A percentile compares a stretch with the other conserved stretches of the same genome.
phyloP scores from a whole-genome alignment of 1,284 basidiomycete genomes.

The Naganishia sp. region DNA sequence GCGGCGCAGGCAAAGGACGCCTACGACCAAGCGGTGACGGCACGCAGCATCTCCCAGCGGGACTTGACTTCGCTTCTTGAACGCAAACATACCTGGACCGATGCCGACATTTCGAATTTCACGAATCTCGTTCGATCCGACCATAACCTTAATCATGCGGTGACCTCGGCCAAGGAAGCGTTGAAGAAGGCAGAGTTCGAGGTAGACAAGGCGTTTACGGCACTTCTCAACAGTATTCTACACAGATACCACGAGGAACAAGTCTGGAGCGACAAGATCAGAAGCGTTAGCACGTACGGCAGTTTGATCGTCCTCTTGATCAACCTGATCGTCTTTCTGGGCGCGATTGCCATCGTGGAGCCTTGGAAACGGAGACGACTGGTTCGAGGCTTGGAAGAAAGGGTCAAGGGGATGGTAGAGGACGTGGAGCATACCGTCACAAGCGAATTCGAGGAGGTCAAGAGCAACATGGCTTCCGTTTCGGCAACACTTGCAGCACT shows the following conservation, averaged over 20 bases:
- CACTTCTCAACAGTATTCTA: conserved; percentile 83
- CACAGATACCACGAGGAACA: conserved; percentile 90
- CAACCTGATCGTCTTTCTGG: conserved; percentile 82
- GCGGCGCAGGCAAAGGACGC: conserved; percentile 69
- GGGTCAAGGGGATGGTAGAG: conserved; percentile 71
- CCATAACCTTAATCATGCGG: conserved; percentile 76
- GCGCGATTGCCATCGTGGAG: conserved; percentile 84
- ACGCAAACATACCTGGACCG: conserved; percentile 78
- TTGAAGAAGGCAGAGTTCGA: conserved; percentile 69
- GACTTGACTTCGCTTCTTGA: conserved; percentile 88
- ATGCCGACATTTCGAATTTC: conserved; percentile 76
- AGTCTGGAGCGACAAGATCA: conserved; percentile 95
- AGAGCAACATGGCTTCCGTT: conserved; percentile 56
- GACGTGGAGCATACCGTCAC: conserved; percentile 65
- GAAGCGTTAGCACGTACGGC: conserved; percentile 86
- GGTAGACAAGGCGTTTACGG: conserved; percentile 80
- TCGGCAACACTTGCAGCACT: conserved; percentile 13
- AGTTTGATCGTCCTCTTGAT: conserved; percentile 76
- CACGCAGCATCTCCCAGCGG: conserved; percentile 76
- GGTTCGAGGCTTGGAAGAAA: conserved; percentile 80
- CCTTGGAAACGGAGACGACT: conserved; percentile 86
- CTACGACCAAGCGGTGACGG: conserved; percentile 71
- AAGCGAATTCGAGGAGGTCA: conserved; percentile 74
- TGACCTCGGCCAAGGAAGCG: conserved; percentile 65
- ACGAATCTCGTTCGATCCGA: conserved; percentile 83